These are phyloP conservation scores for Phialophora tarda DNA, from an alignment of 2,329 filamentous ascomycete species.

Conservation along the genomic window DNA sequence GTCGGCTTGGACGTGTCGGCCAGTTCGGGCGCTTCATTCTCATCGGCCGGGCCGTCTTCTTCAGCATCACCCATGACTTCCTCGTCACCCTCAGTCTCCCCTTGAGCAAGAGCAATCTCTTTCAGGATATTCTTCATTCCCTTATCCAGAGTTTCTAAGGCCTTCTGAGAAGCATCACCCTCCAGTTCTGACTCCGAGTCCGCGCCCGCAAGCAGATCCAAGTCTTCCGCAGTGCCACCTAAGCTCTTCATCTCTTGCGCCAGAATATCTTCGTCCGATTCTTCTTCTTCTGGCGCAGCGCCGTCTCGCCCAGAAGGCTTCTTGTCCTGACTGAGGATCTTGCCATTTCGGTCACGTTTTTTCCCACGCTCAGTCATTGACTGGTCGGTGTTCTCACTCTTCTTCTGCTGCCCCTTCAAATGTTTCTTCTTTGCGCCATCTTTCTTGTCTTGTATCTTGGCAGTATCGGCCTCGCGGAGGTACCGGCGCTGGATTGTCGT, in stretches of 20 bases:
- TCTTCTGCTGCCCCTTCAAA: conserved; percentile 37
- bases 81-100: conserved; percentile 41
- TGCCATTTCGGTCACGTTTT: conserved; percentile 55
- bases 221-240: conserved; percentile 57
- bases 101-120: conserved; percentile 53
- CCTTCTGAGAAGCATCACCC: conserved; percentile 34
- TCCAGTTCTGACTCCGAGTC: conserved; percentile 56
- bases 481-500: conserved; percentile 37
- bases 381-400: conserved; percentile 36
- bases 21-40: conserved; percentile 39
- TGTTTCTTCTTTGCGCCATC: conserved; percentile 42
- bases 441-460: conserved; percentile 48
- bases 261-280: conserved; percentile 44
- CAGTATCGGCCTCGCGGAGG: conserved; percentile 43
- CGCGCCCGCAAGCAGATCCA: conserved; percentile 52
- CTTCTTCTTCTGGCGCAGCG: conserved; percentile 17
- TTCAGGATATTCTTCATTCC: conserved; percentile 44
- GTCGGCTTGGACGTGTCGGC: conserved; percentile 25
- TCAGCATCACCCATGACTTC: conserved; percentile 49
- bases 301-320: conserved; percentile 40
- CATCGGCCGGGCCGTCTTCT: conserved; percentile 48
- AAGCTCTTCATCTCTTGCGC: conserved; percentile 53
- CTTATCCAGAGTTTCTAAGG: conserved; percentile 49
- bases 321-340: conserved; percentile 49
- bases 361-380: conserved; percentile 42